Base-by-base conservation (phyloP, 805 yeast genomes). In the Saturnispora ahearnii region DNA sequence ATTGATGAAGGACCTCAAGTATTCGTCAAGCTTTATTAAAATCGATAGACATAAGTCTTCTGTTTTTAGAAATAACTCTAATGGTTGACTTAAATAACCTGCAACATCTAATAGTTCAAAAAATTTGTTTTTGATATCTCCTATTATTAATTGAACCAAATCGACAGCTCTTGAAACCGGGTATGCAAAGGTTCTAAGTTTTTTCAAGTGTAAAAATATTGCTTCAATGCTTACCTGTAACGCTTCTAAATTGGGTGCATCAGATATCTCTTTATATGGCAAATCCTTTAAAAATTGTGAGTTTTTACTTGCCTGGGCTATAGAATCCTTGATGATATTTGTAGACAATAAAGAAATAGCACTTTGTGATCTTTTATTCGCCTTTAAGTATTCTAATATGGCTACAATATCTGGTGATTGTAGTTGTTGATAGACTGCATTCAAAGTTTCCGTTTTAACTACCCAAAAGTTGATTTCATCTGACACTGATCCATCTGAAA, bases 401-500 rank as follows among this genome's bases (percentile, higher is more conserved):
- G 76, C 62, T 21, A 64, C 67, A 1, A 87, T 77, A 33, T 78
- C 81, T 0, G 73, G 71, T 1, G 77, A 68, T 3, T 71, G 63
- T 1, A 86, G 63, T 59, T 88, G 96, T 1, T 70, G 69, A 48
- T 77, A 76, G 0, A 86, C 71, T 1, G 79, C 67, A 2, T 57
- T 51, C 41, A 90, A 67, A 0, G 87, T 81, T 2, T 65, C 59
- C 57, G 86, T 91, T 69, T 86, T 71, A 0, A 87, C 76, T 8
- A 70, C 66, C 97, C 97, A 90, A 56, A 85, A 89, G 44, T 73
- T 77, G 3, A 84, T 71, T 58, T 90, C 97, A 38, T 84, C 88
- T 1, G 65, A 56, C 0, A 79, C 67, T 0, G 78, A 66, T 2
- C 86, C 88, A 28, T 75, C 79, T 0, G 65, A 52, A 0, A 84